A percentile compares a stretch with the other conserved stretches of the same genome.
Conservation (phyloP, 129 eudicot species). For the Sambucus nigra region DNA sequence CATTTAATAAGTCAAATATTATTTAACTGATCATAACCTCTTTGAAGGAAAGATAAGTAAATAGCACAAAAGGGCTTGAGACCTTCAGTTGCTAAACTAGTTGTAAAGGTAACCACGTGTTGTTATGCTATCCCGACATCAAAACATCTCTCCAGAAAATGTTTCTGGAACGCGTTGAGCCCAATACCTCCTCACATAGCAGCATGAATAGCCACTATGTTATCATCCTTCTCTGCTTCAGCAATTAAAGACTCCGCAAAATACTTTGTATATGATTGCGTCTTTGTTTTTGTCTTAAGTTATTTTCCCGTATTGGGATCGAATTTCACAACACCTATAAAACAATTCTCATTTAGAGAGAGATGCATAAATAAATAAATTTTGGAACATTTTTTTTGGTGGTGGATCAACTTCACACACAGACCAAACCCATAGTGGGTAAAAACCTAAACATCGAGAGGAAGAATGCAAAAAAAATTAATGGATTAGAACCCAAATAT, state of each 20-base stretch:
- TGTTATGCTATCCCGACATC: conserved; percentile 24
- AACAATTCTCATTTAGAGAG: too few relatives aligned
- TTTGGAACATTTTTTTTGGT: too few relatives aligned
- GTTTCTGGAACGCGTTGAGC: conserved; percentile 11
- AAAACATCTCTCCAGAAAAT: conserved; percentile 15
- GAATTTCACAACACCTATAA: conserved; percentile 17
- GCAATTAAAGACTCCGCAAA: conserved; percentile 24
- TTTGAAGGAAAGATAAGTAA: too few relatives aligned
- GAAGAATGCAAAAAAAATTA: too few relatives aligned
- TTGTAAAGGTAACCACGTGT: conserved; percentile 21
- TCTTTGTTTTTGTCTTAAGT: conserved; percentile 8
- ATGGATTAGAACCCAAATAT: too few relatives aligned
- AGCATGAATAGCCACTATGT: conserved; percentile 18
- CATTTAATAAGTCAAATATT: too few relatives aligned
- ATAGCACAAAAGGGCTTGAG: too few relatives aligned
- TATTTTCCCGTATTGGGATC: conserved; percentile 23
- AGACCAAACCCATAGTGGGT: too few relatives aligned
- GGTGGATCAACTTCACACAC: too few relatives aligned
- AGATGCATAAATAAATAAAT: too few relatives aligned
- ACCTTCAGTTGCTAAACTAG: conserved; percentile 23
- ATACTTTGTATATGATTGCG: conserved; percentile 18
- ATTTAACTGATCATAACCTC: too few relatives aligned
- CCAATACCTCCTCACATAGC: conserved; percentile 25
- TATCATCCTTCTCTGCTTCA: conserved; percentile 20
- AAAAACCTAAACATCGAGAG: too few relatives aligned